These are phyloP conservation scores for Alternaria conjuncta DNA, from an alignment of 2,329 filamentous ascomycete genomes.

Conservation along the genomic window DNA sequence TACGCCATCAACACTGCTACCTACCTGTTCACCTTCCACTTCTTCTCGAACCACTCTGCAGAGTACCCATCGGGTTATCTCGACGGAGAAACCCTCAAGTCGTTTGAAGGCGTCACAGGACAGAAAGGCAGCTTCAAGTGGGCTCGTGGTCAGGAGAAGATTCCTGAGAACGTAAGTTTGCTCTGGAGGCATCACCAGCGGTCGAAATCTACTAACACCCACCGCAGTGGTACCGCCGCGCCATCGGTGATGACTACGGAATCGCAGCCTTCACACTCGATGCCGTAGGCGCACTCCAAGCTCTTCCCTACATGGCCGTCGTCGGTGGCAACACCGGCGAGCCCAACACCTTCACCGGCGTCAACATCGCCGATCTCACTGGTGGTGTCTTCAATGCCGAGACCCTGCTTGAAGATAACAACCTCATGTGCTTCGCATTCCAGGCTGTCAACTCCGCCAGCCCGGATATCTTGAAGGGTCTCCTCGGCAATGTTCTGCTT, in stretches of 20 bases:
- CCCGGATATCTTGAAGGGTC: slow-evolving; percentile 20
- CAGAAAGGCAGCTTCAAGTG: slow-evolving; percentile 26
- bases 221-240: slow-evolving; percentile 14
- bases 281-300: slow-evolving; percentile 19
- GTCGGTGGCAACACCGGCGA: slow-evolving; percentile 30
- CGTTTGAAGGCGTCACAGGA: slow-evolving; percentile 26
- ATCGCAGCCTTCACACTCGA: not conserved
- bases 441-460: slow-evolving; percentile 20
- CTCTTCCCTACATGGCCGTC: slow-evolving; percentile 14
- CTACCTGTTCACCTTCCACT: slow-evolving; percentile 14
- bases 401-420: slow-evolving; percentile 24
- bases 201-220: slow-evolving; percentile 9
- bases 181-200: not conserved
- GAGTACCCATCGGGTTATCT: slow-evolving; percentile 29
- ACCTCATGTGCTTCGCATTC: slow-evolving; percentile 24
- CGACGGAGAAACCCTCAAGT: slow-evolving; percentile 23
- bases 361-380: slow-evolving; percentile 24
- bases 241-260: slow-evolving; percentile 18
- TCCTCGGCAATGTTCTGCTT: slow-evolving; percentile 20
- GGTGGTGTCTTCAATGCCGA: slow-evolving; percentile 23
- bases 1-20: slow-evolving; percentile 22
- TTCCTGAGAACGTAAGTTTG: slow-evolving; percentile 28
- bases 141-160: slow-evolving; percentile 24
- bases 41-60: slow-evolving; percentile 29
- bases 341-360: slow-evolving; percentile 23